Evolutionary conservation across 139 green algal species (phyloP).

Genomic region (Axilococcus clingmanii): DNA sequence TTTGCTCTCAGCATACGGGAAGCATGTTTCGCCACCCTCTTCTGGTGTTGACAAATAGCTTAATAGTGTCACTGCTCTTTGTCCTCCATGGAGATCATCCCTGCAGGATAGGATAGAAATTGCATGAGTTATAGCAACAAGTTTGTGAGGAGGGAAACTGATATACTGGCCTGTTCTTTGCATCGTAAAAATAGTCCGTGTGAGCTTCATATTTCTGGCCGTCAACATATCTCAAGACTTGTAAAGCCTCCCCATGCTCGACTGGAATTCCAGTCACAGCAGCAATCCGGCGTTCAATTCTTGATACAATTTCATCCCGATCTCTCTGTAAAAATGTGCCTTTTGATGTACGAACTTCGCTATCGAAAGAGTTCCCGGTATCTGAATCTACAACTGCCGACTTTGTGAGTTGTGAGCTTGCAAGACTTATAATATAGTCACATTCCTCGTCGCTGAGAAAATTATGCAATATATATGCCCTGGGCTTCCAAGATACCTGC

Average conservation of each 20-base stretch:
- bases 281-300: constrained; percentile 54
- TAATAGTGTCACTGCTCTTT: constrained; percentile 67
- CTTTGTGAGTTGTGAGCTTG: constrained; percentile 22
- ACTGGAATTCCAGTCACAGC: constrained; percentile 44
- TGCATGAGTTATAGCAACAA: too few species aligned
- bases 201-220: constrained; percentile 82
- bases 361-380: constrained; percentile 36
- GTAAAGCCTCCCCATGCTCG: constrained; percentile 48
- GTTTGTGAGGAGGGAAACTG: too few species aligned
- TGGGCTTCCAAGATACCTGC: constrained; percentile 29
- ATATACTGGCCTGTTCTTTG: constrained; percentile 38
- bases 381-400: constrained; percentile 45
- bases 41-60: constrained; percentile 67
- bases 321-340: constrained; percentile 38
- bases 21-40: constrained; percentile 54
- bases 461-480: constrained; percentile 26
- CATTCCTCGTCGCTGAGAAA: constrained; percentile 47
- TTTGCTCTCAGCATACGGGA: constrained; percentile 30
- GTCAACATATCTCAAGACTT: constrained; percentile 68
- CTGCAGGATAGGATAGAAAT: too few species aligned
- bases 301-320: constrained; percentile 41
- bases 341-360: constrained; percentile 33
- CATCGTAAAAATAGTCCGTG: constrained; percentile 76
- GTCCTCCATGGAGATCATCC: constrained; percentile 35
- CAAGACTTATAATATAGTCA: constrained; percentile 35